Percentiles rank a stretch among this genome's conserved stretches.
Evolutionary conservation across 2,329 filamentous ascomycete genomes (phyloP).

Genomic region (Phialocephala sp.): DNA sequence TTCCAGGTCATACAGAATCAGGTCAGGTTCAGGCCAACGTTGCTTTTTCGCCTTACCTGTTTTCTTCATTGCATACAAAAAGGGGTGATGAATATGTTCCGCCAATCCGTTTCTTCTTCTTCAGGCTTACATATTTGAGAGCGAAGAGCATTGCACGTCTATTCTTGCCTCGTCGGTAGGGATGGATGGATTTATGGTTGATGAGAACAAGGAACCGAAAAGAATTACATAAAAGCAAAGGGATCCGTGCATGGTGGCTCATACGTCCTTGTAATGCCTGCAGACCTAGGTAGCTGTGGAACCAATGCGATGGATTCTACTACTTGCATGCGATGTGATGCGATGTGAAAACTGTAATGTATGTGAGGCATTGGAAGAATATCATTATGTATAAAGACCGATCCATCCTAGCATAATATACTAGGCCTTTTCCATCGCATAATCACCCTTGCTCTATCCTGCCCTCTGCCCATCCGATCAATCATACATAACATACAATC

Average conservation of each 20-base stretch:
- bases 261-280: constrained; percentile 16
- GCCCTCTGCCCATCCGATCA: not conserved
- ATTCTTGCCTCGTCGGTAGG: not conserved
- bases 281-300: constrained; percentile 12
- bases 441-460: not conserved
- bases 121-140: constrained; percentile 20
- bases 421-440: not conserved
- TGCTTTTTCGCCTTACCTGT: not conserved
- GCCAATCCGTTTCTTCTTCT: not conserved
- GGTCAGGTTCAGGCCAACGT: constrained; percentile 1
- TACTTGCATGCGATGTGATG: not conserved
- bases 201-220: too few relatives aligned
- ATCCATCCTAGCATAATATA: not conserved
- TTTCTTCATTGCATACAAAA: constrained; percentile 15
- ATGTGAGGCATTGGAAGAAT: not conserved
- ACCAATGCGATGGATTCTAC: constrained; percentile 3
- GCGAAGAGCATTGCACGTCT: constrained; percentile 8
- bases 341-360: not conserved
- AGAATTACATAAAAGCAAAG: constrained; percentile 19
- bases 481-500: constrained; percentile 7
- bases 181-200: constrained; percentile 3
- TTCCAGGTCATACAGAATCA: constrained; percentile 7
- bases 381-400: constrained; percentile 6
- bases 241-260: constrained; percentile 1
- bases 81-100: constrained; percentile 5